Evolutionary conservation across 345 rosid species (phyloP).

Genomic region (Salix udensis): DNA sequence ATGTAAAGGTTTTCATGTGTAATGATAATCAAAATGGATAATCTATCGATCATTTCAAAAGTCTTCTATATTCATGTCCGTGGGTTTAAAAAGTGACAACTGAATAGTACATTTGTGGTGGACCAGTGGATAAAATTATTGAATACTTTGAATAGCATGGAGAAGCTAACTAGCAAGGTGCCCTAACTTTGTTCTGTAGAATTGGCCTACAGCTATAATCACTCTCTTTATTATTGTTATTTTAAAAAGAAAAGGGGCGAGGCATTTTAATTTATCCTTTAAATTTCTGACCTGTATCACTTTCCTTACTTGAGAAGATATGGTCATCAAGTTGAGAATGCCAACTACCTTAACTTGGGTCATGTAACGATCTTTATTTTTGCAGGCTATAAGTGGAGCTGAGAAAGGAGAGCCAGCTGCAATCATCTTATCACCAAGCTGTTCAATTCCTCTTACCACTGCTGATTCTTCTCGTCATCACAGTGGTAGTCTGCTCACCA

Average conservation of each 20-base stretch:
- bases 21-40: neutral
- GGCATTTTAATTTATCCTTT: neutral
- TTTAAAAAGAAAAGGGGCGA: neutral
- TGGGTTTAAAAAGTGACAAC: neutral
- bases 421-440: constrained; percentile 74
- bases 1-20: neutral
- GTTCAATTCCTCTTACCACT: constrained; percentile 41
- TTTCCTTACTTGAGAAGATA: neutral
- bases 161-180: too few relatives aligned
- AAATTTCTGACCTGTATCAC: neutral
- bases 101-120: neutral
- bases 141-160: neutral
- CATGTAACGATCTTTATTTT: constrained; percentile 4
- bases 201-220: neutral
- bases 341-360: neutral
- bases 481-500: constrained; percentile 72
- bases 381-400: constrained; percentile 67
- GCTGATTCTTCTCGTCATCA: constrained; percentile 64
- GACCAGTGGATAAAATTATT: neutral
- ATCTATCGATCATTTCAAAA: neutral
- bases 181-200: too few relatives aligned
- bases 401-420: constrained; percentile 98
- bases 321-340: neutral
- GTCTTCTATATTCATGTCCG: neutral
- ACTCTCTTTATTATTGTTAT: neutral